Percentiles rank a stretch among this genome's conserved stretches.
Evolutionary conservation across 306 rosid genomes (phyloP).

Genomic region (Inga oerstediana): DNA sequence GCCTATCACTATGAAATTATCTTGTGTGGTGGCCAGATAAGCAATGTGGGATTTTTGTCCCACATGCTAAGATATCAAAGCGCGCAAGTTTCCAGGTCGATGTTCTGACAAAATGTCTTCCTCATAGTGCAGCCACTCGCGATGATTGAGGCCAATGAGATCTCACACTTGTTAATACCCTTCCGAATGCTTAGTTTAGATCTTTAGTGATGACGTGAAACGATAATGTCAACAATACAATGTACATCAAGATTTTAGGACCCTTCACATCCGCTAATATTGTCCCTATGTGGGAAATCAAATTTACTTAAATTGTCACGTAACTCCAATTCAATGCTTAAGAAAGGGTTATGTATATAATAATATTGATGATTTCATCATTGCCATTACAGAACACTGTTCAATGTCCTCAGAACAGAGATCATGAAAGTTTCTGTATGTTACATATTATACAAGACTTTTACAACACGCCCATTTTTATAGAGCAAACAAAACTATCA

Average conservation of each 20-base stretch:
- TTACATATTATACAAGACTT: background rate
- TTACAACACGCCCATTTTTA: constrained; percentile 48
- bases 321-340: background rate
- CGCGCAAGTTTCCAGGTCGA: constrained; percentile 3
- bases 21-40: background rate
- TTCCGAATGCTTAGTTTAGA: background rate
- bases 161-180: background rate
- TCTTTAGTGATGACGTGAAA: background rate
- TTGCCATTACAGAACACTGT: constrained; percentile 8
- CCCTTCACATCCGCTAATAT: background rate
- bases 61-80: background rate
- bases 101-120: background rate
- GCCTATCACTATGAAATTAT: background rate
- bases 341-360: constrained; percentile 3
- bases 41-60: background rate
- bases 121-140: background rate
- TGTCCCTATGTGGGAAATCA: background rate
- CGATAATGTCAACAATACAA: background rate
- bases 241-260: background rate
- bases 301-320: background rate
- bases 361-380: constrained; percentile 23
- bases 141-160: background rate
- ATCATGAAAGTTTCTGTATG: constrained; percentile 28
- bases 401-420: constrained; percentile 27
- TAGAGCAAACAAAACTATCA: constrained; percentile 45